phyloP scores from a whole-genome alignment of 1,284 basidiomycete species.

The Tetrapyrgos nigripes region DNA sequence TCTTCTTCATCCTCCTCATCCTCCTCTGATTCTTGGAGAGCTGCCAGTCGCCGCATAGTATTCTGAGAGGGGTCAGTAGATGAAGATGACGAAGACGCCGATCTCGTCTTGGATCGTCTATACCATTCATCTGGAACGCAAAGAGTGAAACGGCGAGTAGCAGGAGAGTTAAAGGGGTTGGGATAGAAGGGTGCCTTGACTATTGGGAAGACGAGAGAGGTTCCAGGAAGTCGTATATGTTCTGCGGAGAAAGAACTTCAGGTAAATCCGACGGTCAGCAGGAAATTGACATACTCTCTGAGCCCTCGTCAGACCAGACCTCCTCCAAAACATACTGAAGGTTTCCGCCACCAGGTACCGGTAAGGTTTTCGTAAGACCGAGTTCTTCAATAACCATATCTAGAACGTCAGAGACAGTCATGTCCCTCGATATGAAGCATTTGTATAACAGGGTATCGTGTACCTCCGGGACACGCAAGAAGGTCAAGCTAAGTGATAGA shows the following conservation, averaged over 20 bases:
- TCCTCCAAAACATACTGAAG: constrained; percentile 76
- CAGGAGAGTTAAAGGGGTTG: constrained; percentile 47
- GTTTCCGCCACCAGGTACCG: constrained; percentile 63
- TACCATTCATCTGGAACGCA: constrained; percentile 85
- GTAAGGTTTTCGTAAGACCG: constrained; percentile 68
- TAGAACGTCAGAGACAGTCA: constrained; percentile 61
- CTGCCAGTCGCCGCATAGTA: constrained; percentile 55
- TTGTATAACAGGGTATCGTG: constrained; percentile 75
- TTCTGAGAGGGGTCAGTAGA: constrained; percentile 57
- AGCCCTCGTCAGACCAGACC: constrained; percentile 54
- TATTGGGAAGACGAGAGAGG: constrained; percentile 45
- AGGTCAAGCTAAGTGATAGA: constrained; percentile 61
- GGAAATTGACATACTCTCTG: constrained; percentile 52
- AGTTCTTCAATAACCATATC: constrained; percentile 65
- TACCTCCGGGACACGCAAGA: constrained; percentile 80
- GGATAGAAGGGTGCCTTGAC: constrained; percentile 41
- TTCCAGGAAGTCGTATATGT: constrained; percentile 45
- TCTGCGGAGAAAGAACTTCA: constrained; percentile 33
- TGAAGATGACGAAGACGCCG: constrained; percentile 43
- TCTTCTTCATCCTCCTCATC: constrained; percentile 52
- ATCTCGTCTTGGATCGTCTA: constrained; percentile 66
- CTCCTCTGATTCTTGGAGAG: constrained; percentile 57
- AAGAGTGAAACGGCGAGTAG: constrained; percentile 56
- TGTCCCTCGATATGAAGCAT: constrained; percentile 62
- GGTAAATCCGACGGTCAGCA: constrained; percentile 1